Percentiles rank a stretch among this genome's conserved stretches.
Conservation (phyloP, 1,139 yeast genomes). For the Sugiyamaella pinicola region DNA sequence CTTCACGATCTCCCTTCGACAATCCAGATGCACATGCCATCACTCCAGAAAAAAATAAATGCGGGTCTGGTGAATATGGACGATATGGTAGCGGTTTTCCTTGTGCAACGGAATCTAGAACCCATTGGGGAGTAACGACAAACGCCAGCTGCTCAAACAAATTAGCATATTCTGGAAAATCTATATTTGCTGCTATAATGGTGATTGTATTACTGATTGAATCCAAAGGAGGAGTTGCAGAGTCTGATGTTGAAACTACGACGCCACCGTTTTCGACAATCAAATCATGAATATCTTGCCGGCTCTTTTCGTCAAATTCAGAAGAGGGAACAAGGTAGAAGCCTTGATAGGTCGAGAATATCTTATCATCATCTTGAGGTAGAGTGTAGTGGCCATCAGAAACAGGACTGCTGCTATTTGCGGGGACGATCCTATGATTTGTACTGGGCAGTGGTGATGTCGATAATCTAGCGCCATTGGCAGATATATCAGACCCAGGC, state of each 20-base stretch:
- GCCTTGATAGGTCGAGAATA: constrained; percentile 15
- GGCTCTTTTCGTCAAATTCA: constrained; percentile 16
- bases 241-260: background rate
- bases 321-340: constrained; percentile 18
- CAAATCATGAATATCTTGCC: constrained; percentile 17
- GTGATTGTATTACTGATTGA: constrained; percentile 43
- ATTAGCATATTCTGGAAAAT: constrained; percentile 57
- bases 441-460: no score
- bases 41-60: constrained; percentile 61
- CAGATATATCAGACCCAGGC: no score
- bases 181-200: constrained; percentile 56
- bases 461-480: no score
- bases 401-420: no score
- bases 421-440: background rate
- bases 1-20: constrained; percentile 62
- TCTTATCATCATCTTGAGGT: background rate
- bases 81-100: constrained; percentile 50
- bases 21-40: constrained; percentile 64
- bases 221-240: constrained; percentile 13
- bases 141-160: constrained; percentile 64
- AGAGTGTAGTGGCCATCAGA: background rate
- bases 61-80: constrained; percentile 69
- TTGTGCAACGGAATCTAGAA: constrained; percentile 51
- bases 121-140: constrained; percentile 68
- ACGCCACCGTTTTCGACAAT: constrained; percentile 21